These are phyloP conservation scores for Closterium sp. DNA, from an alignment of 139 green algal species.

Conservation along the genomic window DNA sequence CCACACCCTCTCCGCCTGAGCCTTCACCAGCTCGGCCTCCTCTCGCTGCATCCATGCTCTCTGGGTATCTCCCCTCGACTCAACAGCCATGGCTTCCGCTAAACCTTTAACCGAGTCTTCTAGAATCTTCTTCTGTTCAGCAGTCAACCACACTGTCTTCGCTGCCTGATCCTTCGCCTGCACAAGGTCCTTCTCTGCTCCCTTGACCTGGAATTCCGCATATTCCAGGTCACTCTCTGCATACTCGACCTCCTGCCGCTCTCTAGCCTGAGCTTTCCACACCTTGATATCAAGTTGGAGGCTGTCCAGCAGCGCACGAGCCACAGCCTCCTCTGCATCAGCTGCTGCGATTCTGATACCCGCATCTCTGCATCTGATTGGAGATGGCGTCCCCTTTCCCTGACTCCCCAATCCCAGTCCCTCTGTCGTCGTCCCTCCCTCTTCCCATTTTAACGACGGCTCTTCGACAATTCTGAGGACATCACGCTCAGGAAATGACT, in stretches of 20 bases:
- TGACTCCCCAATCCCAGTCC: no score
- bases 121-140: neutral
- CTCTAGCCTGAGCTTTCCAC: neutral
- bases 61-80: neutral
- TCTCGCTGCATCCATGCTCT: neutral
- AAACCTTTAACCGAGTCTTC: neutral
- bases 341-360: no score
- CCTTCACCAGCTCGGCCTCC: neutral
- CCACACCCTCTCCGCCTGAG: neutral
- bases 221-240: neutral
- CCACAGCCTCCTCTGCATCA: neutral
- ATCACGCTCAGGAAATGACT: neutral
- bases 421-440: no score
- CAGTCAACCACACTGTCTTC: neutral
- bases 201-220: neutral
- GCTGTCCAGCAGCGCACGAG: neutral
- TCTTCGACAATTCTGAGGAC: neutral
- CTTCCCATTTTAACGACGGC: neutral
- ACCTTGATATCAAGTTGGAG: neutral
- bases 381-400: no score
- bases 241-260: neutral
- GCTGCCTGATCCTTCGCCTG: neutral
- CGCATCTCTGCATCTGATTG: no score
- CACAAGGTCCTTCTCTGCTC: neutral
- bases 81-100: neutral